phyloP scores from a whole-genome alignment of 2,329 filamentous ascomycete genomes.

The Aspergillus versicolor region DNA sequence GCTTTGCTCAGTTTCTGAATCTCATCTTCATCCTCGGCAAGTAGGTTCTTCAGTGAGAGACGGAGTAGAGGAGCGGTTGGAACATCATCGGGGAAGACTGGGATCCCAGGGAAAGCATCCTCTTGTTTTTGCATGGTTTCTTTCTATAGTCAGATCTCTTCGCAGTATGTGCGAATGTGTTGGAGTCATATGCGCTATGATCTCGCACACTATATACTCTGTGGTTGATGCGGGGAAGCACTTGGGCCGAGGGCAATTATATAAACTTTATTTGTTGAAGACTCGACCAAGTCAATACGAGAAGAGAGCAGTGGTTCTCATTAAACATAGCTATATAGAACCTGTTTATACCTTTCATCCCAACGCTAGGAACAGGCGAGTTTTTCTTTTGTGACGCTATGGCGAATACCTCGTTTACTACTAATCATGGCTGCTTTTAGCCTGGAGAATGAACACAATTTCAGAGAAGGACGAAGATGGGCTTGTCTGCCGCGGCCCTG shows the following conservation, averaged over 20 bases:
- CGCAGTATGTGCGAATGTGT: not conserved
- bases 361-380: no score
- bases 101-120: slow-evolving; percentile 27
- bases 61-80: slow-evolving; percentile 46
- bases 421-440: no score
- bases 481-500: no score
- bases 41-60: slow-evolving; percentile 41
- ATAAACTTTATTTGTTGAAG: not conserved
- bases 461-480: no score
- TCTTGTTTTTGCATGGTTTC: not conserved
- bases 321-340: no score
- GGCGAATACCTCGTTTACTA: no score
- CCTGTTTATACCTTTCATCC: no score
- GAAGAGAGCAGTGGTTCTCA: no score
- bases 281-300: no score
- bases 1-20: slow-evolving; percentile 36
- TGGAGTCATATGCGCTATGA: not conserved
- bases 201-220: slow-evolving; percentile 4
- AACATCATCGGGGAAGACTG: slow-evolving; percentile 45
- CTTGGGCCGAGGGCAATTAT: slow-evolving; percentile 14
- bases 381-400: no score
- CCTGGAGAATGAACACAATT: no score
- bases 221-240: slow-evolving; percentile 23
- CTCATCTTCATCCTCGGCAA: slow-evolving; percentile 36
- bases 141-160: not conserved